A percentile compares a stretch with the other conserved stretches of the same genome.
phyloP scores from a whole-genome alignment of 441 rosid species.

The Gossypium schwendimanii region DNA sequence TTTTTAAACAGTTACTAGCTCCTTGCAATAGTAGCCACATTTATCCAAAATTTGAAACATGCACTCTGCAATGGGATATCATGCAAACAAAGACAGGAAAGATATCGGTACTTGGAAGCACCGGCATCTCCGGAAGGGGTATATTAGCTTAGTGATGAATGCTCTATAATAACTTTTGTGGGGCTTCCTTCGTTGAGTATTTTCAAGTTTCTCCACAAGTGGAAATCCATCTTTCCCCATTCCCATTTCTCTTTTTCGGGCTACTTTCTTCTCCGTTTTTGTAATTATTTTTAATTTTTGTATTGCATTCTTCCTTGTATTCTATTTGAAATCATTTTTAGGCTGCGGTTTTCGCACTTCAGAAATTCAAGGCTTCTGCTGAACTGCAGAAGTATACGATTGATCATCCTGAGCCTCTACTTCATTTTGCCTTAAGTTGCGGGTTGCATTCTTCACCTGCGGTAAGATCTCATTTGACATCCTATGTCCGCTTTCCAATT shows the following conservation, averaged over 20 bases:
- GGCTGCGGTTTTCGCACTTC: constrained; percentile 56
- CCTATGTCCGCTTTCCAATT: neutral
- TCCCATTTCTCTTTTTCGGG: neutral
- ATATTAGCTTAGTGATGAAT: neutral
- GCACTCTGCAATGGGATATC: neutral
- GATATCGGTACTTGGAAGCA: neutral
- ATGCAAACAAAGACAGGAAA: neutral
- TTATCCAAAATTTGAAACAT: neutral
- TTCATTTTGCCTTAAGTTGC: constrained; percentile 52
- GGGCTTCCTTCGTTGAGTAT: neutral
- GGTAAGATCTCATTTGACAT: constrained; percentile 29
- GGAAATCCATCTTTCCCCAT: neutral
- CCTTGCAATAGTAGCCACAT: neutral
- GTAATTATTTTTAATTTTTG: neutral
- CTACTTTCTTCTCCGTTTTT: neutral
- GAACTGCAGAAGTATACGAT: constrained; percentile 43
- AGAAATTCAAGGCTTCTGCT: constrained; percentile 45
- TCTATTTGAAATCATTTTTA: constrained; percentile 19
- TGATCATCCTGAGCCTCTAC: constrained; percentile 56
- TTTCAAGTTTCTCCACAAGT: constrained; percentile 2
- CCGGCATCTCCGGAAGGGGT: neutral
- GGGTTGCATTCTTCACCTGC: constrained; percentile 75
- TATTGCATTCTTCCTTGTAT: constrained; percentile 8
- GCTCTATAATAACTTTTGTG: constrained; percentile 2
- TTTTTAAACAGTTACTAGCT: neutral